Evolutionary conservation across 805 yeast genomes (phyloP), one percentile per base, ranked within the genome.

Genomic region (Nakazawaea ernobii): DNA sequence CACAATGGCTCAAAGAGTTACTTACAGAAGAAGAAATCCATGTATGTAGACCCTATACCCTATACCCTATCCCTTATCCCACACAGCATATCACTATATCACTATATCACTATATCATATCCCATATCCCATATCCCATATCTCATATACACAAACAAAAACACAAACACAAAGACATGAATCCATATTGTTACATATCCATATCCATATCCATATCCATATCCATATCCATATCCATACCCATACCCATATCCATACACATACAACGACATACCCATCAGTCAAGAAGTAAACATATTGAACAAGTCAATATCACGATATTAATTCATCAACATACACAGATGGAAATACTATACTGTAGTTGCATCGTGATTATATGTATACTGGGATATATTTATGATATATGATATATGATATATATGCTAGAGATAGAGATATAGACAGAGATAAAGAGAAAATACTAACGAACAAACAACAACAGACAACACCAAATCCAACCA

Each of bases 401-500:
- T 30, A n/a, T n/a, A n/a, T n/a, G n/a, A 30, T 30, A 30, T 13
- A 10, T 13, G n/a, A 29, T 20, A 17, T 36, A 7, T 13, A 7
- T 17, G 26, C 15, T 36, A 14, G 4, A 36, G 39, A 17, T 15
- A 20, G n/a, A 35, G 9, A 14, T 10, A 35, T 35, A 14, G 20
- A 35, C 7, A 7, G 11, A 17, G 14, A 10, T 8, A 17, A 14
- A 15, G 9, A 17, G n/a, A 10, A 20, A 36, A 14, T 39, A 39
- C 42, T 39, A 39, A 39, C 42, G 29, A 15, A 37, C 33, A 24
- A 40, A 36, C 20, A 17, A 3, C 20, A 55, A 54, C 65, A 87
- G 95, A 90, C 96, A 94, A 94, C 96, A 91, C 99, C 85, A 86
- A 84, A 77, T 94, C 99, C 66, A 94, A 94, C 96, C 88, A 86